Conservation (phyloP, 352 stramenopile species). For the Thalassiosira livingstoniorum region DNA sequence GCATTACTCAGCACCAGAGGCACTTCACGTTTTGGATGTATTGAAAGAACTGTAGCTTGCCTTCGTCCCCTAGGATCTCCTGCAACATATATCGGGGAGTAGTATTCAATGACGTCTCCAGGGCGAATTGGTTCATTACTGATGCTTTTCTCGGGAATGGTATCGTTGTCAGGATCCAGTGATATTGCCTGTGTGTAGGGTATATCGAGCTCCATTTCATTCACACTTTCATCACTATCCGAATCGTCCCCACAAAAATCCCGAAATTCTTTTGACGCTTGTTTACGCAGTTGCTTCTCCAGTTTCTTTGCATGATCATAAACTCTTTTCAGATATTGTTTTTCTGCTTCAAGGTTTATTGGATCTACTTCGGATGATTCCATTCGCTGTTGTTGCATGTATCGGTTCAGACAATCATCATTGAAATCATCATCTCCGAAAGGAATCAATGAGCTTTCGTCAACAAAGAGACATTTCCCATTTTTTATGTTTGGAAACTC, state of each 20-base stretch:
- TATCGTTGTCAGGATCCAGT: conserved; percentile 26
- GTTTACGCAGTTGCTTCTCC: conserved; percentile 13
- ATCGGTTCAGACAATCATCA: conserved; percentile 25
- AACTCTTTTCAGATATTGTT: conserved; percentile 17
- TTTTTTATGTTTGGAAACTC: conserved; percentile 1
- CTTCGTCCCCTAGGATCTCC: conserved; percentile 43
- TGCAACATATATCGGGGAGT: conserved; percentile 54
- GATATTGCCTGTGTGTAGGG: conserved; percentile 48
- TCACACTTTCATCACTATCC: conserved; percentile 12
- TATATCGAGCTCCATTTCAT: conserved; percentile 28
- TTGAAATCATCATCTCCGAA: conserved; percentile 20
- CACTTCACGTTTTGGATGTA: conserved; percentile 37
- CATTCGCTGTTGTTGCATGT: conserved; percentile 21
- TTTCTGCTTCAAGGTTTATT: conserved; percentile 11
- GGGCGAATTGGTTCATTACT: conserved; percentile 58
- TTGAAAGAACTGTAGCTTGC: conserved; percentile 43
- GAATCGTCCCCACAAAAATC: conserved; percentile 30
- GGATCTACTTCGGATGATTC: too few relatives aligned
- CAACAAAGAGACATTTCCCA: conserved; percentile 19
- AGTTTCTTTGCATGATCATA: conserved; percentile 25
- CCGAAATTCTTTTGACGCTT: conserved; percentile 21
- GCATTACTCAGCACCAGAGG: conserved; percentile 49
- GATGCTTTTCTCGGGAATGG: conserved; percentile 20
- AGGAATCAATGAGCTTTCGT: conserved; percentile 25
- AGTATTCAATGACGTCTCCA: conserved; percentile 65